Evolutionary conservation across 192 early-diverging fungal genomes (phyloP).

Genomic region (Rhizoclosmatium sp.): DNA sequence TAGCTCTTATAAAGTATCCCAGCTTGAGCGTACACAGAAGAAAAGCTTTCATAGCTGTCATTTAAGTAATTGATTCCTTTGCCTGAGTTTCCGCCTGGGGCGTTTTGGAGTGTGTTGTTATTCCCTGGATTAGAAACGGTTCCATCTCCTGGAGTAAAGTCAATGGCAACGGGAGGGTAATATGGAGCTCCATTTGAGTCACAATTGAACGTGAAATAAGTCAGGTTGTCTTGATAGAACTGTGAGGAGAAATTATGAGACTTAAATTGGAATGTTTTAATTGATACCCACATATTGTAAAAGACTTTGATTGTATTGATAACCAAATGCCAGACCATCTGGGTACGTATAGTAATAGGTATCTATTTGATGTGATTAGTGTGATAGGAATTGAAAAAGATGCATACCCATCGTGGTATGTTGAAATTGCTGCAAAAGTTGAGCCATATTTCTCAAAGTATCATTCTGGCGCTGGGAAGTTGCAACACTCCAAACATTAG

Average conservation of each 20-base stretch:
- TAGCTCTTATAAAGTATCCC: not conserved
- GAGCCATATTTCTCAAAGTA: too few relatives aligned
- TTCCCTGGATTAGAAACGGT: conserved; percentile 1
- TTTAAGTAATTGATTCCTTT: not conserved
- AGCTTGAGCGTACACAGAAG: not conserved
- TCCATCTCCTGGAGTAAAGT: not conserved
- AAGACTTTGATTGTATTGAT: too few relatives aligned
- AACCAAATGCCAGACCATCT: too few relatives aligned
- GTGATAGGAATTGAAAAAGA: too few relatives aligned
- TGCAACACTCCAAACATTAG: too few relatives aligned
- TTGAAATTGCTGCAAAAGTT: too few relatives aligned
- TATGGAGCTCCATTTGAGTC: not conserved
- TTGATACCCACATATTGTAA: not conserved
- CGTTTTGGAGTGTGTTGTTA: not conserved
- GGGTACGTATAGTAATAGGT: too few relatives aligned
- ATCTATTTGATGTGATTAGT: too few relatives aligned
- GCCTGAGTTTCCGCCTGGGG: not conserved
- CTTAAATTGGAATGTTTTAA: not conserved
- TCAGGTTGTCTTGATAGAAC: not conserved
- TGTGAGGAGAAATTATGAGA: not conserved
- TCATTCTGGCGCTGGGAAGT: too few relatives aligned
- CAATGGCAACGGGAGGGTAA: not conserved
- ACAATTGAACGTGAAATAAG: not conserved
- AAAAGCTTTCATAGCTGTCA: not conserved
- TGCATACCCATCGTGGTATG: too few relatives aligned